phyloP scores from a whole-genome alignment of 805 yeast genomes.

The Starmerella stigmatis region DNA sequence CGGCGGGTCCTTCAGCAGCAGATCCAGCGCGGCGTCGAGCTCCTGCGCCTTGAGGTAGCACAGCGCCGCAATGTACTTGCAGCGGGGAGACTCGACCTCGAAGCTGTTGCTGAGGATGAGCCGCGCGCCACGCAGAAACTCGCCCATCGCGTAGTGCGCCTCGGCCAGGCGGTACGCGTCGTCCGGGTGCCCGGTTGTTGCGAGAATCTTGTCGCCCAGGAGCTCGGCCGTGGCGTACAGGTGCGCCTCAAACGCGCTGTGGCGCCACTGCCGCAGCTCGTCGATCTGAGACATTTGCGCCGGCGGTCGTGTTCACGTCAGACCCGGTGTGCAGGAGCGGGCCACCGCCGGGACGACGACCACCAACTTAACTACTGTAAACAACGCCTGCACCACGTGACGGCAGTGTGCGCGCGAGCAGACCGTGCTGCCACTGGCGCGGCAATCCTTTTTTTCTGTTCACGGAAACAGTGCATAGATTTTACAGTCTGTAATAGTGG shows the following conservation, averaged over 20 bases:
- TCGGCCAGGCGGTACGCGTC: slow-evolving; percentile 97
- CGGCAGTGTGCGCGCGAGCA: too few species aligned
- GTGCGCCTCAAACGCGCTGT: slow-evolving; percentile 86
- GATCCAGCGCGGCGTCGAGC: slow-evolving; percentile 82
- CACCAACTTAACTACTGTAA: too few species aligned
- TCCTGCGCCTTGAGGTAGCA: slow-evolving; percentile 38
- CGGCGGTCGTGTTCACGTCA: not conserved
- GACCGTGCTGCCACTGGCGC: too few species aligned
- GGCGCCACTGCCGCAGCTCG: slow-evolving; percentile 79
- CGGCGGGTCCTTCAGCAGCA: slow-evolving; percentile 33
- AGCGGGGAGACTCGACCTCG: slow-evolving; percentile 42
- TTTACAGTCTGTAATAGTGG: too few species aligned
- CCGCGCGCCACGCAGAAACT: slow-evolving; percentile 68
- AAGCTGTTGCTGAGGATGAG: slow-evolving; percentile 47
- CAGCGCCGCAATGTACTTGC: slow-evolving; percentile 70
- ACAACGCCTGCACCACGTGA: too few species aligned
- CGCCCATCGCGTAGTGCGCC: slow-evolving; percentile 65
- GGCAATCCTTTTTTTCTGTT: too few species aligned
- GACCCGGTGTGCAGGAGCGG: too few species aligned
- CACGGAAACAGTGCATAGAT: too few species aligned
- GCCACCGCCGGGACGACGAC: too few species aligned
- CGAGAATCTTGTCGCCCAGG: slow-evolving; percentile 80
- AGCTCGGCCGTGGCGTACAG: slow-evolving; percentile 82
- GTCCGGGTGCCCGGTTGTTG: slow-evolving; percentile 73
- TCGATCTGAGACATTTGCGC: slow-evolving; percentile 57